phyloP scores from a whole-genome alignment of 2,329 filamentous ascomycete species.

The Monosporascus sp. region DNA sequence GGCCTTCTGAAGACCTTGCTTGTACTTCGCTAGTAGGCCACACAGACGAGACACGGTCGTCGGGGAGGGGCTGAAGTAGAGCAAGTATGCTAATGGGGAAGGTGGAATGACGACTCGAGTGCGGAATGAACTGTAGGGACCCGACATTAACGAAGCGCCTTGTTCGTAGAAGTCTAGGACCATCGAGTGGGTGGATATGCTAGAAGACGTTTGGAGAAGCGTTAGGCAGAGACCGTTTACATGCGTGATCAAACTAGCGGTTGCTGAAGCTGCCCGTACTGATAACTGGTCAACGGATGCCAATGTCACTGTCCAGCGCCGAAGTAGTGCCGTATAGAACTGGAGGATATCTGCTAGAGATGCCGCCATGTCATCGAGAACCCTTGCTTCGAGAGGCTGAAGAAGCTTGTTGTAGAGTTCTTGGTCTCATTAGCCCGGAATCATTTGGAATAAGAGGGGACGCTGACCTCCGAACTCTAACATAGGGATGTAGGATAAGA shows the following conservation, averaged over 20 bases:
- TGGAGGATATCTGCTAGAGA: slow-evolving; percentile 57
- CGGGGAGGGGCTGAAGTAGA: slow-evolving; percentile 63
- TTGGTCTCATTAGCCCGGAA: slow-evolving; percentile 28
- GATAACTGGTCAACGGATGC: slow-evolving; percentile 34
- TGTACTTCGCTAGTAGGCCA: slow-evolving; percentile 66
- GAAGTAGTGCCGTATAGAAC: slow-evolving; percentile 65
- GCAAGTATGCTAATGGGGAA: slow-evolving; percentile 61
- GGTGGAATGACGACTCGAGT: slow-evolving; percentile 67
- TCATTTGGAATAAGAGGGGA: background rate
- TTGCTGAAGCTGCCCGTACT: slow-evolving; percentile 29
- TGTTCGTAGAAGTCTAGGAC: slow-evolving; percentile 68
- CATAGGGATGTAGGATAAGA: slow-evolving; percentile 53
- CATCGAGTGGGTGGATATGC: slow-evolving; percentile 42
- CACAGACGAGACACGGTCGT: slow-evolving; percentile 65
- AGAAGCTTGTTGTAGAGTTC: slow-evolving; percentile 48
- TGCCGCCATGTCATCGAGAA: slow-evolving; percentile 43
- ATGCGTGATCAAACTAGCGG: slow-evolving; percentile 41
- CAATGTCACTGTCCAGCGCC: slow-evolving; percentile 50
- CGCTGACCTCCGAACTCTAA: slow-evolving; percentile 49
- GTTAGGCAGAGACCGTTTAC: slow-evolving; percentile 54
- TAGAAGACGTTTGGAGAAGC: slow-evolving; percentile 49
- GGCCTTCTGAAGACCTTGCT: slow-evolving; percentile 63
- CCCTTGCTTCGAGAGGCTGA: slow-evolving; percentile 43
- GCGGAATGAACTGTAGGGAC: slow-evolving; percentile 43
- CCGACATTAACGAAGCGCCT: slow-evolving; percentile 51